These are phyloP conservation scores for Malus fusca DNA, from an alignment of 306 rosid species.

Conservation along the genomic window DNA sequence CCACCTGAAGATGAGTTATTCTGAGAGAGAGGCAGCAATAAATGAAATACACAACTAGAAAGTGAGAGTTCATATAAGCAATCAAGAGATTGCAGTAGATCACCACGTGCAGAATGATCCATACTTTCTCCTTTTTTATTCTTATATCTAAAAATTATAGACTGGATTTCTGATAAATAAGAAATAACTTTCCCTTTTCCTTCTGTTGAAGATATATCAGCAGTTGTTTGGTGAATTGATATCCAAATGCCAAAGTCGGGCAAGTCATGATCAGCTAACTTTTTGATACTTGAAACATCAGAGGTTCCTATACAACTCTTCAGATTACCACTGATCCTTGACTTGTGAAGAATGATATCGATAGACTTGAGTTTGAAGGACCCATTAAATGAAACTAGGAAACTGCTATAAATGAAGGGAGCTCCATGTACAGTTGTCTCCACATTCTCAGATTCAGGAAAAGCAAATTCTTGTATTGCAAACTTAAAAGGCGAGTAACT, in stretches of 20 bases:
- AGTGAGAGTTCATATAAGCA: constrained; percentile 62
- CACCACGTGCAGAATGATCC: constrained; percentile 35
- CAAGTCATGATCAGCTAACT: constrained; percentile 33
- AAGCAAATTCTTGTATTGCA: constrained; percentile 29
- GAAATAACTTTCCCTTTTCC: constrained; percentile 42
- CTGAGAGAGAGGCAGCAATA: constrained; percentile 27
- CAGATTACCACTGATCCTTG: constrained; percentile 37
- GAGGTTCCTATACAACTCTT: constrained; percentile 20
- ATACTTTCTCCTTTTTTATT: constrained; percentile 29
- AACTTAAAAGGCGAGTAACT: constrained; percentile 30
- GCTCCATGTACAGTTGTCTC: constrained; percentile 20
- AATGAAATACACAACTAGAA: constrained; percentile 38
- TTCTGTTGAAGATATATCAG: constrained; percentile 48
- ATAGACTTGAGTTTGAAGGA: constrained; percentile 41
- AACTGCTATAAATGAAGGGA: constrained; percentile 25
- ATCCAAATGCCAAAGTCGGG: constrained; percentile 72
- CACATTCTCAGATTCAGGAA: constrained; percentile 30
- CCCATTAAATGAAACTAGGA: constrained; percentile 32
- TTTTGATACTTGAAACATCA: constrained; percentile 29
- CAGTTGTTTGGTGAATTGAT: constrained; percentile 45
- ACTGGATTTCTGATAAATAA: constrained; percentile 41
- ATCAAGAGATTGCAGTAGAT: constrained; percentile 36
- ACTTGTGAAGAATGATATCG: constrained; percentile 57
- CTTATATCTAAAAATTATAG: constrained; percentile 43
- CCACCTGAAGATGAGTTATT: constrained; percentile 32